phyloP scores from a whole-genome alignment of 2,329 filamentous ascomycete genomes.

The Aquanectria penicillioides region DNA sequence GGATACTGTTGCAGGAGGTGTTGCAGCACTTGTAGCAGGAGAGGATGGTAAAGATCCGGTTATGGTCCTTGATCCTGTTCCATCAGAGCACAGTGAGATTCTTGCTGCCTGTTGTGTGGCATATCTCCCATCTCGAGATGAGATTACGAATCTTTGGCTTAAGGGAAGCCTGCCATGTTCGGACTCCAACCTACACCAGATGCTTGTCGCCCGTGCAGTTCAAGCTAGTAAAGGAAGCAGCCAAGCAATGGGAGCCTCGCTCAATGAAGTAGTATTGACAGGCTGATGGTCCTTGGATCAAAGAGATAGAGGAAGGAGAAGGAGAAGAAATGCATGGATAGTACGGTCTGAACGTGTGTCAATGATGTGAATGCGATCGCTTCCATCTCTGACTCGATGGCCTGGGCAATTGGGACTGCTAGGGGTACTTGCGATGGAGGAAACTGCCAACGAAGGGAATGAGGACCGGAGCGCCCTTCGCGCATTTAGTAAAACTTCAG shows the following conservation, averaged over 20 bases:
- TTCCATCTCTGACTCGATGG: no score
- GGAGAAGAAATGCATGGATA: no score
- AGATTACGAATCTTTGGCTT: conserved; percentile 94
- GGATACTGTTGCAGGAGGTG: conserved; percentile 87
- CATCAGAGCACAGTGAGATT: conserved; percentile 81
- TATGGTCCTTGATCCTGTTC: conserved; percentile 82
- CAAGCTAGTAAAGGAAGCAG: conserved; percentile 52
- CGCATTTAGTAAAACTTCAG: no score
- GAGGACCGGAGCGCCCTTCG: no score
- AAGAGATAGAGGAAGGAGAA: no score
- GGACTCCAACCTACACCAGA: conserved; percentile 44
- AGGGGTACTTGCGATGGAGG: no score
- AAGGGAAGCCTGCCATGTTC: conserved; percentile 72
- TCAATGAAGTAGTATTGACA: conserved; percentile 48
- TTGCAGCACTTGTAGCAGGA: conserved; percentile 77
- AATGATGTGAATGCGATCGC: background rate
- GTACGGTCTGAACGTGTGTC: no score
- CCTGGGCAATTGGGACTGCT: no score
- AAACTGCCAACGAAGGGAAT: no score
- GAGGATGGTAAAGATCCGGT: conserved; percentile 48
- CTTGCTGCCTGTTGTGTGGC: conserved; percentile 88
- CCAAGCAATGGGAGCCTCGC: conserved; percentile 44
- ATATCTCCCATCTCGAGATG: conserved; percentile 86
- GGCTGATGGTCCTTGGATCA: no score
- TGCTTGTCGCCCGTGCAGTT: conserved; percentile 52